Base-by-base conservation (phyloP, 139 green algal species). In the Picochlorum sp. region DNA sequence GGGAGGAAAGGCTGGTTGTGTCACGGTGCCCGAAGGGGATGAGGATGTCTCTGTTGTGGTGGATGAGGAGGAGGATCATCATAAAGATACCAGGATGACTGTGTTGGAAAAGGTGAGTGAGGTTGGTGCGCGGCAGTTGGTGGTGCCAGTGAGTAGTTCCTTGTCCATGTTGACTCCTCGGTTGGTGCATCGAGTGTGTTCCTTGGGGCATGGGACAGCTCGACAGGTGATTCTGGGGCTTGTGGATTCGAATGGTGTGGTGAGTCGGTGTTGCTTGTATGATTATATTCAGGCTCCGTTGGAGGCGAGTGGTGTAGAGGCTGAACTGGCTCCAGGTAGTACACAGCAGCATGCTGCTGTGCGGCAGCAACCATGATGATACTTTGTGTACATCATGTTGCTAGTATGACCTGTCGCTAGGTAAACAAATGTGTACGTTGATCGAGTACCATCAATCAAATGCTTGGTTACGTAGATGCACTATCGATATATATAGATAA, bases 251-350 rank as follows among this genome's bases (percentile, higher is more conserved):
- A 72, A 79, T 58, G 72, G 66, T 1, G 60, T 74, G 15, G 72
- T 78, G 20, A 71, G 58, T 3, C 51, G 72, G 44, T 68, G 46
- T 37, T 78, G 66, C 46, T 24, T 78, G 51, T 78, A 74, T 69
- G 72, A 78, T 61, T 78, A 78, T 56, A 73, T 78, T 24, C 72
- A 78, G 47, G 52, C 61, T 3, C 72, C 72, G 11, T 54, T 78
- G 65, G 72, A 74, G 8, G 34, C 34, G 34, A 41, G 34, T 41
- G 34, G 34, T 41, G 34, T 41, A 0, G 34, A 41, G 34, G 34
- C 34, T 41, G 34, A 41, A 41, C 34, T 41, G 34, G 34, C 26
- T 30, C 26, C 26, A 30, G 26, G 26, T 30, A 30, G 26, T 30
- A 6, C 3, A 7, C 26, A 30, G 26, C 26, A 30, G 3, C 3